Conservation (phyloP, 352 stramenopile genomes). For the Globisporangium alternatum region DNA sequence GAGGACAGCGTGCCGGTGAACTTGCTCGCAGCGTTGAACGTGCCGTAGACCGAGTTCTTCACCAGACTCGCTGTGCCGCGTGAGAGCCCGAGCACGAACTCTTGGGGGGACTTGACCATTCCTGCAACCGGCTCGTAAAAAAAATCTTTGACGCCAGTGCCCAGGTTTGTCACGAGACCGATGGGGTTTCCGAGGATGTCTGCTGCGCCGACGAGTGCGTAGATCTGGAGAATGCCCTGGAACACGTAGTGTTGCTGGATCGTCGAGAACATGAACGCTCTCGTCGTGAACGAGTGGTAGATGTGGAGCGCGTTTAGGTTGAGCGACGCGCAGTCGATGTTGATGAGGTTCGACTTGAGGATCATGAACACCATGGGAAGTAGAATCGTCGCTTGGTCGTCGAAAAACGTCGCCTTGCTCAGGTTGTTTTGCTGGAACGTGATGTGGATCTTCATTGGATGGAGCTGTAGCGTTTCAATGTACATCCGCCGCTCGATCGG, state of each 20-base stretch:
- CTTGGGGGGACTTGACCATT: slow-evolving; percentile 81
- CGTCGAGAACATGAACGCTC: slow-evolving; percentile 62
- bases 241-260: slow-evolving; percentile 83
- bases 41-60: slow-evolving; percentile 89
- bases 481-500: slow-evolving; percentile 67
- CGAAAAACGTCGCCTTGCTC: slow-evolving; percentile 37
- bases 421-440: slow-evolving; percentile 71
- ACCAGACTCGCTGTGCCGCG: slow-evolving; percentile 88
- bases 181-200: slow-evolving; percentile 91
- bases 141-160: slow-evolving; percentile 87
- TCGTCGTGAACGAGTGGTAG: slow-evolving; percentile 75
- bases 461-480: slow-evolving; percentile 81
- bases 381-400: slow-evolving; percentile 41
- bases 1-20: slow-evolving; percentile 91
- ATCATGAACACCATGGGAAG: slow-evolving; percentile 57
- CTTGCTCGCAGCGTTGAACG: slow-evolving; percentile 92
- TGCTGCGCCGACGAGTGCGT: slow-evolving; percentile 62
- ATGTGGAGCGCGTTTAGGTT: slow-evolving; percentile 84
- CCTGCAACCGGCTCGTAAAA: slow-evolving; percentile 90
- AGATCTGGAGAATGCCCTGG: slow-evolving; percentile 77
- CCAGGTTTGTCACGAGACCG: slow-evolving; percentile 85
- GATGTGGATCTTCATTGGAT: slow-evolving; percentile 76
- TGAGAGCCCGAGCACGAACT: slow-evolving; percentile 87
- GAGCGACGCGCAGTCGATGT: slow-evolving; percentile 77
- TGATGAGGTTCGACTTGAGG: slow-evolving; percentile 60